Evolutionary conservation across 2,329 filamentous ascomycete species (phyloP), one percentile per base, ranked within the genome.

Genomic region (Paecilomyces formosus): DNA sequence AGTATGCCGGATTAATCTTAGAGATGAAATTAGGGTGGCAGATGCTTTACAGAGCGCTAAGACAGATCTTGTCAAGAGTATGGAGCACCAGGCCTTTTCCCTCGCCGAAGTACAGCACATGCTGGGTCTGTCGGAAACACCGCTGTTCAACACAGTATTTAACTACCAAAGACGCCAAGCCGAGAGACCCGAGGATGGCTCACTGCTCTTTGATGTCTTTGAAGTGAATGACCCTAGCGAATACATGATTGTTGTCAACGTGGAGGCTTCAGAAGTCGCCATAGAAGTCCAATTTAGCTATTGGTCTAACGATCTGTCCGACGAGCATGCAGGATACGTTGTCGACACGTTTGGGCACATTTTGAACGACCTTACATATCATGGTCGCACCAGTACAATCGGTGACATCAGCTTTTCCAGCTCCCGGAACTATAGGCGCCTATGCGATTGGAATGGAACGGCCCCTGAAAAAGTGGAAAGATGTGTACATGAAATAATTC

Each of bases 271-370:
- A 15, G 58, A 62, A 9, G 57, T 63, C 7, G 62, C 62, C 5
- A 81, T 81, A 2, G 72, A 86, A 22, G 67, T 74, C 1, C 79
- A 84, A 56, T 76, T 88, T 22, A 79, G 79, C 33, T 72, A 75
- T 3, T 77, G 83, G n/a, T 77, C 79, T 0, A 75, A 78, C 50
- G 72, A 79, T 22, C 75, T 88, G 24, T 79, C 81, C 53, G 58
- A 62, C 3, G 60, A 58, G 24, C 66, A 73, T 26, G 65, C 68
- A 3, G 63, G 64, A 7, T 67, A 70, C 59, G 60, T 75, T 18
- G 65, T 72, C 51, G 66, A 70, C 52, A 66, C 69, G 12, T 76
- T 74, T 22, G 64, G 70, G 22, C 67, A 72, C 24, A 64, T 73
- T 6, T 30, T 76, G 21, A 57, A 65, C 5, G 68, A 70, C 8